Evolutionary conservation across 2,329 filamentous ascomycete species (phyloP), one percentile per base, ranked within the genome.

Genomic region (Neonectria sp.): DNA sequence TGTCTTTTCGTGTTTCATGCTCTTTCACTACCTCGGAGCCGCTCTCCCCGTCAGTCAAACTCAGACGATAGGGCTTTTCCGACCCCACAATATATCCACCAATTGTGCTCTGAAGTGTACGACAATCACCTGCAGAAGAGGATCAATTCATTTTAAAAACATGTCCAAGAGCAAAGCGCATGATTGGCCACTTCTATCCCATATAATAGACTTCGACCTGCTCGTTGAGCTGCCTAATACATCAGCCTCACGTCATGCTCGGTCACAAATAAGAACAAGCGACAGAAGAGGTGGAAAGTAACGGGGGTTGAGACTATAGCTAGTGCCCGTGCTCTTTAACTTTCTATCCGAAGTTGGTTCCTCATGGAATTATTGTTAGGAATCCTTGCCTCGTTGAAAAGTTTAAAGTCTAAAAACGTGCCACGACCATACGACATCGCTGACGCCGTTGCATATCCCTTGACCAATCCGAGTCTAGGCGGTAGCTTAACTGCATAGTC

Each of bases 11-110:
- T 53, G 29, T 24, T 53, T 35, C 51, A 35, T 4, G 15, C 31
- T 25, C 17, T 9, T 52, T 52, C 2, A 21, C 31, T n/a, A 24
- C 12, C 31, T 24, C 29, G 51, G 31, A 53, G 8, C n/a, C 15
- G 2, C n/a, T 8, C 11, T 53, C 2, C 27, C 15, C 25, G 17
- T 33, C n/a, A 35, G n/a, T 21, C n/a, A 7, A 35, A 29, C 51
- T 24, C 13, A 31, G 51, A 37, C 33, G 7, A 9, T 31, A 31
- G 13, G 11, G 25, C 33, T 4, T 7, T 8, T 24, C 8, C 8
- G 12, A 52, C 31, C n/a, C 51, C 51, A 53, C 51, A 53, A 53
- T 35, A 53, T 35, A 25, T 53, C 51, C 51, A 53, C 51, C n/a
- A 53, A 35, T 53, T 53, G 51, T 35, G n/a, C n/a, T 24, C 31